Base-by-base conservation (phyloP, 345 rosid genomes). In the Gossypium turneri region DNA sequence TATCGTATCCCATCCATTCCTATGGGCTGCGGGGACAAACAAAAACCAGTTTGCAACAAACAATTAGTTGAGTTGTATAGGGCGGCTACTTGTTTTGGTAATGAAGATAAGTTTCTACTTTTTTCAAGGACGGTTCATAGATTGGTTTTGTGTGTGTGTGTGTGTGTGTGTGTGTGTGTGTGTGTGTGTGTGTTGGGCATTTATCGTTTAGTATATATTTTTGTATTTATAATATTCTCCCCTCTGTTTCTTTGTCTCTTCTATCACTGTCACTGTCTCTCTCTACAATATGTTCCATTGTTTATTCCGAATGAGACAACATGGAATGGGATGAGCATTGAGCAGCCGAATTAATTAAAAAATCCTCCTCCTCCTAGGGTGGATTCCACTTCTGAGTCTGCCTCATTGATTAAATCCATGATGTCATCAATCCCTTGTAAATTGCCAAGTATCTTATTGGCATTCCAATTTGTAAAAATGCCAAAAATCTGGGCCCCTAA, bases 11-110 rank as follows among this genome's bases (percentile, higher is more conserved):
- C 12, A 2, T 19, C 11, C 27, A 20, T 19, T 56, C 67, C 82
- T 25, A 59, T 76, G 82, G 82, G 79, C 82, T 48, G 52, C 45
- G 20, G 47, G n/a, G 9, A 24, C 7, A 11, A 5, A 34, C 7
- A 0, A 79, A 81, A 82, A 77, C 80, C 80, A 25, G 77, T 81
- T 78, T 78, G 75, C 16, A 25, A 17, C 34, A 72, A 62, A 55
- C 25, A 55, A 19, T 55, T 52, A 7, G 2, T 56, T 41, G 15
- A 56, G 45, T 57, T 9, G 4, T 9, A 9, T 19, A 7, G 25
- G 59, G 16, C 22, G 45, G 0, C 50, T 25, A 16, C 17, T 55
- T 67, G 76, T 47, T 68, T 57, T 61, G 27, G 64, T 57, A 73
- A 73, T 75, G 56, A 72, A 73, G 61, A 59, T 70, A 69, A 79